A percentile compares a stretch with the other conserved stretches of the same genome.
Conservation (phyloP, 768 basidiomycete genomes). For the Multifurca ochricompacta region DNA sequence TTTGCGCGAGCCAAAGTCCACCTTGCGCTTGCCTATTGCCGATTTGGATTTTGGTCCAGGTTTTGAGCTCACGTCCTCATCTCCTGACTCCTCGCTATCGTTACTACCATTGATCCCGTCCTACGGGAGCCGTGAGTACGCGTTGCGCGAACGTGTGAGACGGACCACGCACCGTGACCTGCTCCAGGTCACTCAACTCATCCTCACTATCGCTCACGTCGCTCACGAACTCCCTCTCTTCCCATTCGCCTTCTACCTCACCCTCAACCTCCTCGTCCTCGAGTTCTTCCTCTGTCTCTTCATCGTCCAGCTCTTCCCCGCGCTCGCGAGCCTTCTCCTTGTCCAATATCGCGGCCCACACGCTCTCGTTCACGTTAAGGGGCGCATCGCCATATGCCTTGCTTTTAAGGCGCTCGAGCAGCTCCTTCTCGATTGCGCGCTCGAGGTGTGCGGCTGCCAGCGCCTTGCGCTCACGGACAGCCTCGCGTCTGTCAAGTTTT, state of each 20-base stretch:
- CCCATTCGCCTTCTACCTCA: constrained; percentile 48
- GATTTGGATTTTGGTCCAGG: constrained; percentile 4
- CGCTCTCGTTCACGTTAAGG: constrained; percentile 94
- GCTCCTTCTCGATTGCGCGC: constrained; percentile 90
- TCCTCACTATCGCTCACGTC: constrained; percentile 66
- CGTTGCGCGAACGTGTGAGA: not conserved
- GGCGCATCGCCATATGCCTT: constrained; percentile 98
- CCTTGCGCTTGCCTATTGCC: constrained; percentile 13
- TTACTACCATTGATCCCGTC: not conserved
- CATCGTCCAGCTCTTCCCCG: constrained; percentile 32
- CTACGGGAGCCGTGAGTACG: not conserved
- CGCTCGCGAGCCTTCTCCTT: constrained; percentile 51
- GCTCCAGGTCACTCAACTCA: constrained; percentile 59
- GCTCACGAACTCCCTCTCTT: constrained; percentile 66
- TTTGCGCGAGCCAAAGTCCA: constrained; percentile 7
- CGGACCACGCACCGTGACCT: constrained; percentile 43
- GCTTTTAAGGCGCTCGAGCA: constrained; percentile 89
- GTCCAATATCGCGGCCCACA: constrained; percentile 90
- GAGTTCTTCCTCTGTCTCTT: constrained; percentile 34
- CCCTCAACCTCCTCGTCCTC: constrained; percentile 42
- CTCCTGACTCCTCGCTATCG: constrained; percentile 7
- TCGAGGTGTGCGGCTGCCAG: constrained; percentile 93
- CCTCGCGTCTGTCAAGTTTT: constrained; percentile 90
- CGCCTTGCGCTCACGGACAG: constrained; percentile 90
- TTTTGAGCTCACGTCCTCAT: not conserved